Base-by-base conservation (phyloP, 2,329 filamentous ascomycete species). In the Trichoderma cornu-damae region DNA sequence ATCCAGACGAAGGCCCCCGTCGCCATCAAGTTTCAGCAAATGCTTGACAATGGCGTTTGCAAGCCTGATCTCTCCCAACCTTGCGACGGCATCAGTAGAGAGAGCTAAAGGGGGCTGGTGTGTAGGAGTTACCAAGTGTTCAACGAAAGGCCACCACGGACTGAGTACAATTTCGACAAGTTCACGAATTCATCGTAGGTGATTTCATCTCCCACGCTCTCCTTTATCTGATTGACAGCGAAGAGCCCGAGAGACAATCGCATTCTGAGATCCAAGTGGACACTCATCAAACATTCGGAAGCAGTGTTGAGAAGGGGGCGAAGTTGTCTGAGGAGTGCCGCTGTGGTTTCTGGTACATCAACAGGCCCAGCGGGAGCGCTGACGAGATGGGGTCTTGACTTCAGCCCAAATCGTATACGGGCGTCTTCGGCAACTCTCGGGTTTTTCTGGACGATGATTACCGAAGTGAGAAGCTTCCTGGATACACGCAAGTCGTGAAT, bases 211-310 rank as follows among this genome's bases (percentile, higher is more conserved):
- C 46, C 59, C 0, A 62, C 49, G 0, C 61, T 61, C 35, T 61
- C 70, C 46, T 67, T 70, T 46, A 65, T 67, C 20, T 61, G 57
- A 3, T 56, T 59, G 26, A 71, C 59, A 6, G 61, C 61, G 1
- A 73, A 35, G 11, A 61, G 63, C 1, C 71, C 72, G 60, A 73
- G 72, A 44, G 63, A 65, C 50, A 73, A 62, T 2, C 67, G 62
- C 65, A 74, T 69, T 18, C 59, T 64, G 30, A 73, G 58, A 1
- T 61, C 55, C 30, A 66, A 62, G 5, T 60, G 61, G 9, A 69
- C 35, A 9, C 63, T 60, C 50, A 64, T 65, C 4, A 73, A 38
- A 0, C 63, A 57, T 12, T 69, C 64, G 8, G 61, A 62, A 2
- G 67, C 62, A 3, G 16, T 54, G 24, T 12, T 70, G 50, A 72